These are phyloP conservation scores for Pythium plurisporium DNA, from an alignment of 352 stramenopile genomes.

Conservation along the genomic window DNA sequence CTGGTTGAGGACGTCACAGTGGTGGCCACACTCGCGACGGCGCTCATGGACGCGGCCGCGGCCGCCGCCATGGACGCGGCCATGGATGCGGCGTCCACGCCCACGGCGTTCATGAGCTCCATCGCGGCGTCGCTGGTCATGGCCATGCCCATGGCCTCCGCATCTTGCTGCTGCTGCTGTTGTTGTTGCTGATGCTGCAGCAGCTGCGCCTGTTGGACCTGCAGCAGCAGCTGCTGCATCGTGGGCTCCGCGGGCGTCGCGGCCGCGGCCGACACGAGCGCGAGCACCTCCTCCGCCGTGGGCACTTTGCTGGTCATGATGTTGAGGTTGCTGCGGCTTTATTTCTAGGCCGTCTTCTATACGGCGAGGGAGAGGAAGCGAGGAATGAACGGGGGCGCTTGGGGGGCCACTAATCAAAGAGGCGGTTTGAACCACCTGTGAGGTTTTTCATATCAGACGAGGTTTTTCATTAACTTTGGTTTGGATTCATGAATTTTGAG, in stretches of 20 bases:
- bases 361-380: too few relatives aligned
- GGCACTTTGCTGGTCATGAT: constrained; percentile 40
- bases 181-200: constrained; percentile 18
- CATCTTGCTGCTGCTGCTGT: constrained; percentile 1
- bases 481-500: too few relatives aligned
- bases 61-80: neutral
- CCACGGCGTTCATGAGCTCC: constrained; percentile 18
- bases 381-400: constrained; percentile 7
- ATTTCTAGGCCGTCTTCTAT: constrained; percentile 41
- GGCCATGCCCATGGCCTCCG: constrained; percentile 1
- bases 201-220: constrained; percentile 43
- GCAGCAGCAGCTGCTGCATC: constrained; percentile 57
- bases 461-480: constrained; percentile 1
- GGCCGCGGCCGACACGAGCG: constrained; percentile 38
- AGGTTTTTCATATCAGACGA: neutral
- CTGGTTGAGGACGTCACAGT: neutral
- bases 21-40: neutral
- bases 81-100: constrained; percentile 1
- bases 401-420: constrained; percentile 17
- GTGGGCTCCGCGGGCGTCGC: constrained; percentile 28
- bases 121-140: constrained; percentile 9
- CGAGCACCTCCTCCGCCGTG: constrained; percentile 51
- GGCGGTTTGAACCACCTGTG: neutral
- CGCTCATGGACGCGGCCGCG: neutral
- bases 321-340: constrained; percentile 21